phyloP scores from a whole-genome alignment of 2,329 filamentous ascomycete species.

The Fusarium nelsonii region DNA sequence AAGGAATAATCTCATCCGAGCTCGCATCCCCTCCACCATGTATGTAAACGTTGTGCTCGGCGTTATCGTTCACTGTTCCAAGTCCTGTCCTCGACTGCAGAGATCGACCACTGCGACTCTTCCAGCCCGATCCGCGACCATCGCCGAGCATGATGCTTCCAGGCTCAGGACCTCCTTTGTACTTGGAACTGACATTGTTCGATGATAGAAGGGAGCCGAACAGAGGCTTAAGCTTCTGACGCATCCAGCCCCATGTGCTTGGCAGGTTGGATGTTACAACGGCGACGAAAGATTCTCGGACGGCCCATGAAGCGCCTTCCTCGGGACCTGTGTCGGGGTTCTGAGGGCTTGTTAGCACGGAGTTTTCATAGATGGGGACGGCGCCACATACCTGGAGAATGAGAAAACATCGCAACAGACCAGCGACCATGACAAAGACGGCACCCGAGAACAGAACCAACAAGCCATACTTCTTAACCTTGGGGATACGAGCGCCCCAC shows the following conservation, averaged over 20 bases:
- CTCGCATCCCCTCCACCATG: constrained; percentile 37
- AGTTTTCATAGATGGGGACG: rapidly evolving
- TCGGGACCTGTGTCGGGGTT: constrained; percentile 53
- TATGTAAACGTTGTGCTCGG: constrained; percentile 28
- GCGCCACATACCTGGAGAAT: constrained; percentile 50
- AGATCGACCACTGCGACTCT: constrained; percentile 29
- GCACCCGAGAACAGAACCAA: constrained; percentile 62
- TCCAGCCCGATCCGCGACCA: constrained; percentile 31
- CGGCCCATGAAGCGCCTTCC: constrained; percentile 54
- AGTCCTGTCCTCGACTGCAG: constrained; percentile 12
- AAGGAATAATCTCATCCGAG: constrained; percentile 41
- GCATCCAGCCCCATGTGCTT: constrained; percentile 47
- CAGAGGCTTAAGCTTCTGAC: constrained; percentile 46
- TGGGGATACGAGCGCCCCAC: constrained; percentile 62
- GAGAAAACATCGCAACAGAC: constrained; percentile 53
- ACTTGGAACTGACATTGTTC: constrained; percentile 34
- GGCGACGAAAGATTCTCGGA: constrained; percentile 57
- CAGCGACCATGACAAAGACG: constrained; percentile 56
- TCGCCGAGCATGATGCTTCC: constrained; percentile 46
- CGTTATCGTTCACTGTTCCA: not conserved
- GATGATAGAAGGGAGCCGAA: constrained; percentile 46
- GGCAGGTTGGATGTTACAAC: constrained; percentile 56
- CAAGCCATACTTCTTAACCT: constrained; percentile 64
- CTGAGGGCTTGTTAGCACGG: constrained; percentile 30
- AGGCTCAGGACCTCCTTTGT: constrained; percentile 32